These are phyloP conservation scores for Sanghuangporus sanghuang DNA, from an alignment of 1,284 basidiomycete species.

Conservation along the genomic window DNA sequence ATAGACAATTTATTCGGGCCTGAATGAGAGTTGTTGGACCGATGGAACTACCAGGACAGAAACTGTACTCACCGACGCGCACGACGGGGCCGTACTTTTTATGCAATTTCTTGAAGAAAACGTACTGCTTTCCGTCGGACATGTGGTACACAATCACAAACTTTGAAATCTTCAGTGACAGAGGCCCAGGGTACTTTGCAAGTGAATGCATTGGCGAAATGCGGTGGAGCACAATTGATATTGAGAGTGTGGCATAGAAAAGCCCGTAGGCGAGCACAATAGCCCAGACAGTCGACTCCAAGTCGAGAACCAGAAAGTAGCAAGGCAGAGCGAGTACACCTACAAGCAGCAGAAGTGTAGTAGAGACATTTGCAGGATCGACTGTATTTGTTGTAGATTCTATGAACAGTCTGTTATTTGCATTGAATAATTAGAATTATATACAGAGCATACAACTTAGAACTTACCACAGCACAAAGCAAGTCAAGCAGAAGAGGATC, in stretches of 20 bases:
- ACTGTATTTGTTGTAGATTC: constrained; percentile 7
- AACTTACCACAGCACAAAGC: no score
- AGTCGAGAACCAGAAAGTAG: neutral
- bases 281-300: constrained; percentile 19
- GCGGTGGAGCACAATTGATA: constrained; percentile 19
- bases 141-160: constrained; percentile 20
- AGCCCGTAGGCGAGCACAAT: constrained; percentile 15
- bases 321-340: neutral
- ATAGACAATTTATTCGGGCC: constrained; percentile 18
- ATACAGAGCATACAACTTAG: no score
- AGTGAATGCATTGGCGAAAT: constrained; percentile 25
- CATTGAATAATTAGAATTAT: no score
- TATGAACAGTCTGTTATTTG: constrained; percentile 6
- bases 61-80: constrained; percentile 18
- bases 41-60: neutral
- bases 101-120: constrained; percentile 14
- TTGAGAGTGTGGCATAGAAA: constrained; percentile 16
- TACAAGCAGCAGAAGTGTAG: no score
- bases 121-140: constrained; percentile 8
- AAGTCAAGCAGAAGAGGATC: no score
- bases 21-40: no score
- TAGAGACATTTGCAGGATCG: neutral
- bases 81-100: constrained; percentile 19
- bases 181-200: constrained; percentile 22
- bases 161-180: constrained; percentile 19